phyloP scores from a whole-genome alignment of 495 filamentous ascomycete genomes.

The Penicillium paradoxum region DNA sequence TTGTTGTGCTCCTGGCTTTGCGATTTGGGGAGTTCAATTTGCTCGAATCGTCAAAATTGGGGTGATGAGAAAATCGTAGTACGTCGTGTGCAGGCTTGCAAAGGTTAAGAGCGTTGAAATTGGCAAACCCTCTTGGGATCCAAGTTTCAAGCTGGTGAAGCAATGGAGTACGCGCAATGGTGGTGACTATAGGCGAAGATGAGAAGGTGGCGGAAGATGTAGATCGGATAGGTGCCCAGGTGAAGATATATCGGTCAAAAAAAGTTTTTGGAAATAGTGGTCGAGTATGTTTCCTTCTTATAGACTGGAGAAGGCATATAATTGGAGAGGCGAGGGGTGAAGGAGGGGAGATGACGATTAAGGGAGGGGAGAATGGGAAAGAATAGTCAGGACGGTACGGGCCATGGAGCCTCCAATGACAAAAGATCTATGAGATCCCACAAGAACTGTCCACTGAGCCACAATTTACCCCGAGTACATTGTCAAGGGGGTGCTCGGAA shows the following conservation, averaged over 20 bases:
- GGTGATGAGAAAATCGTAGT: not conserved
- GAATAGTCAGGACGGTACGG: conserved; percentile 24
- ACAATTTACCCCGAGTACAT: conserved; percentile 7
- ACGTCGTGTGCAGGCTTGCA: not conserved
- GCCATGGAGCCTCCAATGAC: conserved; percentile 24
- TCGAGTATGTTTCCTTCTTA: conserved; percentile 10
- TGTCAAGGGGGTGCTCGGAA: conserved; percentile 16
- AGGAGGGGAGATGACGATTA: conserved; percentile 25
- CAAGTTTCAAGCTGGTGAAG: not conserved
- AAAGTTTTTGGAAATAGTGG: not conserved
- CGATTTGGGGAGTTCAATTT: not conserved
- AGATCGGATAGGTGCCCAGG: not conserved
- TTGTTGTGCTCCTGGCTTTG: not conserved
- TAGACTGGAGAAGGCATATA: conserved; percentile 11
- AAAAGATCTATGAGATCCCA: conserved; percentile 8
- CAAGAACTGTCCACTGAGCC: conserved; percentile 20
- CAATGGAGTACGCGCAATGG: not conserved
- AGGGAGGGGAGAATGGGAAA: conserved; percentile 14
- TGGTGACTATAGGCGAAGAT: not conserved
- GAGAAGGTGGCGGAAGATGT: not conserved
- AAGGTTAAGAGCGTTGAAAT: not conserved
- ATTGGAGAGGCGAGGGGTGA: conserved; percentile 21
- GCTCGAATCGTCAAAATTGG: not conserved
- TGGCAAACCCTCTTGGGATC: not conserved
- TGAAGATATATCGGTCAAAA: not conserved